Evolutionary conservation across 2,329 filamentous ascomycete species (phyloP), one percentile per base, ranked within the genome.

Genomic region (Tympanopsis confertula): DNA sequence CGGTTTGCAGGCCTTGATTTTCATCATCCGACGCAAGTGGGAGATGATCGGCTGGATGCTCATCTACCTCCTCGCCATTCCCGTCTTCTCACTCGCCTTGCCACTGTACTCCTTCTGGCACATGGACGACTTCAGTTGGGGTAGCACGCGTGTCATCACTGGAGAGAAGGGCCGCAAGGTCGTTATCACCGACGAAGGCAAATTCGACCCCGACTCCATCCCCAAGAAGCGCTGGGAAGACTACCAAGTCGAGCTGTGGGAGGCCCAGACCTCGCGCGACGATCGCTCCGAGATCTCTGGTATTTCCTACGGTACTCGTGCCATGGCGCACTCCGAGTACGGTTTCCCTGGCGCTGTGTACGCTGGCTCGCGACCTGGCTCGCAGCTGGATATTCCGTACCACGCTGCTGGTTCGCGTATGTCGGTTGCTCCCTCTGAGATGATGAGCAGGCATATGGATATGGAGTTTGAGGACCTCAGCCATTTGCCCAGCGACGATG

Each of bases 41-140:
- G 89, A 98, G 58, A 96, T 96, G 89, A 82, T 98, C 48, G 91
- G 89, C 24, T 98, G 91, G 91, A 95, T 98, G 87, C 69, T 98
- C 48, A 78, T 98, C 44, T 98, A 98, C 60, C 74, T 98, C 42
- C 45, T 91, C 20, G 89, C 91, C 39, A 83, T 94, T 43, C 89
- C 89, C 1, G 75, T 98, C 45, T 98, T 94, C 70, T 81, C 85
- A 32, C 86, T 94, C 45, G 87, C 74, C 41, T 71, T 98, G 33
- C 91, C 91, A 1, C 65, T 98, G 19, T 96, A 96, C 59, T 73
- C 89, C 36, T 98, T 98, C 74, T 98, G 91, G 91, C 76, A 95
- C 65, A 96, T 96, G 91, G 91, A 98, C 59, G 91, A 98, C 63
- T 98, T 98, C 74, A 85, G 83, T 51, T 98, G 91, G 91, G 91